Conservation (phyloP, 345 rosid species). For the Conringia planisiliqua region DNA sequence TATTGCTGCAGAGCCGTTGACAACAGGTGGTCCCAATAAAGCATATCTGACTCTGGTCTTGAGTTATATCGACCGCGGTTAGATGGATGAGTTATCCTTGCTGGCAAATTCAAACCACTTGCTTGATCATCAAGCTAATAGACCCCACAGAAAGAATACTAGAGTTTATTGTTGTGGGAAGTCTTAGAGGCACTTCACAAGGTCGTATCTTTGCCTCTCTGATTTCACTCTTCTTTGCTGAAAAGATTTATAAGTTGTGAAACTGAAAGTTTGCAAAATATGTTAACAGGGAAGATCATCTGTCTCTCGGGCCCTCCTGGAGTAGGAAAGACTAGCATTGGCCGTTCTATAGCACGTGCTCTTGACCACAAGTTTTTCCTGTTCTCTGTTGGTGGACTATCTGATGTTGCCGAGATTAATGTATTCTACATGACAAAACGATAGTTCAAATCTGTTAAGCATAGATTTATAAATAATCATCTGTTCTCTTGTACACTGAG, state of each 20-base stretch:
- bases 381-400: slow-evolving; percentile 90
- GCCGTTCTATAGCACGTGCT: slow-evolving; percentile 89
- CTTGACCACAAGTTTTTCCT: slow-evolving; percentile 83
- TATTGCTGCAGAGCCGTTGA: too few species aligned
- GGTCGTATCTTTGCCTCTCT: slow-evolving; percentile 37
- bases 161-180: slow-evolving; percentile 89
- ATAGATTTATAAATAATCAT: not conserved
- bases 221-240: not conserved
- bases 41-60: too few species aligned
- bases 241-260: not conserved
- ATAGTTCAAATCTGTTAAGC: not conserved
- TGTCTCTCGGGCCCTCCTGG: slow-evolving; percentile 97
- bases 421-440: slow-evolving; percentile 31
- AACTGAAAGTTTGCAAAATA: slow-evolving; percentile 13
- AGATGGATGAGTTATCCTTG: too few species aligned
- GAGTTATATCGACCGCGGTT: too few species aligned
- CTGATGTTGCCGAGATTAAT: slow-evolving; percentile 95
- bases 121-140: too few species aligned
- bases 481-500: slow-evolving; percentile 14
- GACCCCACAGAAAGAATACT: slow-evolving; percentile 39
- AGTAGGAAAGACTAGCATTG: slow-evolving; percentile 97
- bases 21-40: too few species aligned
- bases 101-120: too few species aligned
- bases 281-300: slow-evolving; percentile 77
- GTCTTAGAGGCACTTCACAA: slow-evolving; percentile 81